Conservation (phyloP, 805 yeast genomes). For the Maudiozyma pseudohumilis region DNA sequence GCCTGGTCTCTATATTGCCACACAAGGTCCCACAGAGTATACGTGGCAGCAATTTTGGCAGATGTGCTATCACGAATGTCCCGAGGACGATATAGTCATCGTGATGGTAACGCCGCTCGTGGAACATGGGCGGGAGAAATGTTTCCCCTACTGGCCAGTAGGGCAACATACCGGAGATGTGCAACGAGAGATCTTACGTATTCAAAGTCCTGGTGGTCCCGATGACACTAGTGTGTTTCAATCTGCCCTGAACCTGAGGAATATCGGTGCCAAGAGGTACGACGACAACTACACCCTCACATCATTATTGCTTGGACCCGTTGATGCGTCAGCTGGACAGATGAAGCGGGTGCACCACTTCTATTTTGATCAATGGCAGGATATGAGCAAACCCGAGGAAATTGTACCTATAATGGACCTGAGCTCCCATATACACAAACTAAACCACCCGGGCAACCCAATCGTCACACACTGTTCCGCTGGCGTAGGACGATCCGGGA, state of each 20-base stretch:
- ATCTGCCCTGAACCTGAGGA: slow-evolving; percentile 15
- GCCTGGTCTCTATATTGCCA: slow-evolving; percentile 45
- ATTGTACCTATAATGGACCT: slow-evolving; percentile 28
- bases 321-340: slow-evolving; percentile 31
- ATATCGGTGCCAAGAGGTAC: slow-evolving; percentile 12
- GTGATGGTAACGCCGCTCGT: slow-evolving; percentile 68
- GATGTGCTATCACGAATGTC: slow-evolving; percentile 54
- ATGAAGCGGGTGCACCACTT: slow-evolving; percentile 45
- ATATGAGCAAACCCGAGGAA: slow-evolving; percentile 54
- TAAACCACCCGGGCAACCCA: slow-evolving; percentile 34
- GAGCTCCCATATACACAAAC: slow-evolving; percentile 22
- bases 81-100: slow-evolving; percentile 45
- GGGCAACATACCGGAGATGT: slow-evolving; percentile 8
- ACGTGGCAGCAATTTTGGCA: slow-evolving; percentile 88
- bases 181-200: slow-evolving; percentile 3
- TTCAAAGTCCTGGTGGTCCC: slow-evolving; percentile 17
- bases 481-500: slow-evolving; percentile 95
- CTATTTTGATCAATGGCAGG: slow-evolving; percentile 75
- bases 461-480: slow-evolving; percentile 88
- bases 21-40: slow-evolving; percentile 68
- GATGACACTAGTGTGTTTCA: slow-evolving; percentile 17
- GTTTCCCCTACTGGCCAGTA: slow-evolving; percentile 69
- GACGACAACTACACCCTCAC: slow-evolving; percentile 20
- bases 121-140: slow-evolving; percentile 66
- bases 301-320: slow-evolving; percentile 15